Evolutionary conservation across 2,329 filamentous ascomycete species (phyloP).

Genomic region (Drechslerella dactyloides): DNA sequence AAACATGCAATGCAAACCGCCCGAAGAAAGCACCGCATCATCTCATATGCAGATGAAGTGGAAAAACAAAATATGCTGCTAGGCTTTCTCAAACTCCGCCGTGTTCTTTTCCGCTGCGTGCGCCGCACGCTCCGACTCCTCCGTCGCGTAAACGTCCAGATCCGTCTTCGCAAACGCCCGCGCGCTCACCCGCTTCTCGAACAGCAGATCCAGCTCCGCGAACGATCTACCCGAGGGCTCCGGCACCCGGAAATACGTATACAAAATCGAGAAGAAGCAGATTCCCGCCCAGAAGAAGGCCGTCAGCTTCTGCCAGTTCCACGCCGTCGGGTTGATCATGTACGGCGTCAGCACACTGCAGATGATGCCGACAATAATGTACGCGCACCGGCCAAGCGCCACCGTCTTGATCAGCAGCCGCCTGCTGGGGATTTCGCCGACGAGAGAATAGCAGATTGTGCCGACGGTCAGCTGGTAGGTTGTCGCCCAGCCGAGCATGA

Average conservation of each 20-base stretch:
- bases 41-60: too few relatives aligned
- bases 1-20: too few relatives aligned
- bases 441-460: conserved; percentile 87
- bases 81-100: conserved; percentile 30
- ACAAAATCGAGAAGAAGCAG: conserved; percentile 80
- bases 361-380: conserved; percentile 82
- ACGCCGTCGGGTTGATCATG: conserved; percentile 86
- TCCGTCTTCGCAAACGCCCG: conserved; percentile 71
- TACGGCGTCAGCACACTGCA: conserved; percentile 84
- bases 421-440: conserved; percentile 81
- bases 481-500: conserved; percentile 83
- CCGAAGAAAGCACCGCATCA: too few relatives aligned
- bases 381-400: conserved; percentile 79
- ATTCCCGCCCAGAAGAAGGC: conserved; percentile 65
- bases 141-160: conserved; percentile 65
- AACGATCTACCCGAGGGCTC: conserved; percentile 82
- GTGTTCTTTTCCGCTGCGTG: conserved; percentile 34
- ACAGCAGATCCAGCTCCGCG: conserved; percentile 83
- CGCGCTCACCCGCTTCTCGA: conserved; percentile 74
- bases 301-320: conserved; percentile 74
- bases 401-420: conserved; percentile 90
- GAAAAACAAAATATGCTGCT: too few relatives aligned
- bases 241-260: conserved; percentile 80
- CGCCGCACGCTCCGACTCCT: conserved; percentile 50
- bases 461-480: conserved; percentile 87